Base-by-base conservation (phyloP, 2,329 filamentous ascomycete species). In the Podosphaera fusca region DNA sequence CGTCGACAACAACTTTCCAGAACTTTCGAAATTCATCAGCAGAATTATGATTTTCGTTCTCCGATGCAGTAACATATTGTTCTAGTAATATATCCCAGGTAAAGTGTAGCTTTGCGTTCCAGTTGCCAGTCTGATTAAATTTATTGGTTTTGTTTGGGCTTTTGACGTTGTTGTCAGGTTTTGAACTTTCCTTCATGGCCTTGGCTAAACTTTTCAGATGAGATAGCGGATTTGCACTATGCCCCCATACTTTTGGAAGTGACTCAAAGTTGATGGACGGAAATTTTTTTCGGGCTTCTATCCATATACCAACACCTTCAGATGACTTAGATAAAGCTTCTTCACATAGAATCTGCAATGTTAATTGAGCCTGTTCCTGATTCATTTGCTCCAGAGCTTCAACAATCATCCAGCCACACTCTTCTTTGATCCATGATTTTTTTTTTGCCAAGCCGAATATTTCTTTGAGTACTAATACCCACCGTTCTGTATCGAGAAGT, bases 281-380 rank as follows among this genome's bases (percentile, higher is more conserved):
- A 63, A 85, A 87, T 29, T 72, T 72, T 55, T 77, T 76, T 60
- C 78, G 75, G 1, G 84, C 77, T 4, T 79, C 77, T 36, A 96
- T 73, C 88, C 89, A 96, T 58, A 95, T 79, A 0, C 87, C 87
- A 30, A 95, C 80, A 5, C 89, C 90, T 67, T 96, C 90, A 0
- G 88, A 84, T 0, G 88, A 90, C 67, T 84, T 84, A 7, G 81
- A 79, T 54, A 94, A 72, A 8, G 84, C 82, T 54, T 79, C 76
- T 14, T 78, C 74, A 29, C 74, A 73, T 7, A 94, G 66, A 45
- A 75, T 76, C 59, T 79, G 71, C 40, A 94, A 71, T 0, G 84
- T 80, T 33, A 73, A 70, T 64, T 82, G 75, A 0, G 79, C 78
- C 57, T 79, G 76, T 2, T 21, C 57, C 62, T 76, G 69, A 42